Evolutionary conservation across 352 stramenopile genomes (phyloP).

Genomic region (Globisporangium solare): DNA sequence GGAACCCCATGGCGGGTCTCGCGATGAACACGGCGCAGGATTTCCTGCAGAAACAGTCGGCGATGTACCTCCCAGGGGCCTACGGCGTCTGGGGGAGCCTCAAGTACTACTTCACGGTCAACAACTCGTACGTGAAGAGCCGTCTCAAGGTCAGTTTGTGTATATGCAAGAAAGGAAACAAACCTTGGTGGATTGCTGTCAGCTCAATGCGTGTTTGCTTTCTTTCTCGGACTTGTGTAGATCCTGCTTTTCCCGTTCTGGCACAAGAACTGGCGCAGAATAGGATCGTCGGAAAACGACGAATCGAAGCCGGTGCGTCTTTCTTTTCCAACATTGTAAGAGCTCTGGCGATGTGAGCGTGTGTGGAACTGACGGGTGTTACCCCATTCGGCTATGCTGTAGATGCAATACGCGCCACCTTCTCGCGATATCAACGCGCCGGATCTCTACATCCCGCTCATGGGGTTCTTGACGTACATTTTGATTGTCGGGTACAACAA

Average conservation of each 20-base stretch:
- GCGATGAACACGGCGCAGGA: constrained; percentile 83
- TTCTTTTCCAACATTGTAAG: background rate
- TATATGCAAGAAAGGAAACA: background rate
- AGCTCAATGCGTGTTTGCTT: background rate
- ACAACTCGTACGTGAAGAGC: constrained; percentile 88
- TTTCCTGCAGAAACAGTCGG: constrained; percentile 79
- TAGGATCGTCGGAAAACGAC: constrained; percentile 50
- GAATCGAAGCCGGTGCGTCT: constrained; percentile 49
- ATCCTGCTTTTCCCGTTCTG: constrained; percentile 84
- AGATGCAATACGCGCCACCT: constrained; percentile 87
- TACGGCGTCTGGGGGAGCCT: constrained; percentile 76
- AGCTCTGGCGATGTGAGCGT: background rate
- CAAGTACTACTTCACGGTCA: constrained; percentile 90
- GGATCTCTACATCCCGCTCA: constrained; percentile 98
- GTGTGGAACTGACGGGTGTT: background rate
- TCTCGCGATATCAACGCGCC: constrained; percentile 95
- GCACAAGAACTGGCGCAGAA: constrained; percentile 84
- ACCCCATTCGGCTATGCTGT: constrained; percentile 2
- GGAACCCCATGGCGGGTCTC: constrained; percentile 82
- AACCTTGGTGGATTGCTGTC: background rate
- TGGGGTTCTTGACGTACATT: constrained; percentile 99
- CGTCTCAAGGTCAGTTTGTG: constrained; percentile 76
- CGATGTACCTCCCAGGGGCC: constrained; percentile 73
- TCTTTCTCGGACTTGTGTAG: constrained; percentile 16
- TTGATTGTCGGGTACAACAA: constrained; percentile 96